phyloP scores from a whole-genome alignment of 345 rosid species.

The Bruguiera parviflora region DNA sequence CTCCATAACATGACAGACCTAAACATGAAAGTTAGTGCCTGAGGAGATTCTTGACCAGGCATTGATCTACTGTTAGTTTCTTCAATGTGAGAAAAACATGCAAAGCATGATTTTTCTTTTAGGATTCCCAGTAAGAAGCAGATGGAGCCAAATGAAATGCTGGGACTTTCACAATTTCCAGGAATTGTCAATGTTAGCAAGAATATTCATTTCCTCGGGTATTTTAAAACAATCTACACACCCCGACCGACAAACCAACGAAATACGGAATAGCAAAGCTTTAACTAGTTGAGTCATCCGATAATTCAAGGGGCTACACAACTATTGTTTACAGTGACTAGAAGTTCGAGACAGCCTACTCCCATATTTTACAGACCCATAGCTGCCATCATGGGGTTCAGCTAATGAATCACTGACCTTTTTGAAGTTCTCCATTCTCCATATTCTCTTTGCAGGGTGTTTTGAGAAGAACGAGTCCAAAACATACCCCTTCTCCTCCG shows the following conservation, averaged over 20 bases:
- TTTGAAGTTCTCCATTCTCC: slow-evolving; percentile 19
- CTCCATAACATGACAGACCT: no score
- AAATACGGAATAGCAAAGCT: background rate
- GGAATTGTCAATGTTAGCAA: slow-evolving; percentile 8
- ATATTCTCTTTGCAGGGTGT: slow-evolving; percentile 19
- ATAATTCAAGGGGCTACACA: slow-evolving; percentile 23
- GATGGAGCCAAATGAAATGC: slow-evolving; percentile 8
- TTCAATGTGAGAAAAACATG: background rate
- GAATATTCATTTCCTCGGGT: slow-evolving; percentile 18
- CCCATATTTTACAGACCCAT: slow-evolving; percentile 43
- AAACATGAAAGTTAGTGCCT: no score
- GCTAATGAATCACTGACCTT: slow-evolving; percentile 27
- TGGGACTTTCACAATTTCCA: slow-evolving; percentile 21
- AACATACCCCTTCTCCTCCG: slow-evolving; percentile 44
- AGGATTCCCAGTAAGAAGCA: background rate
- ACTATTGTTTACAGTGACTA: slow-evolving; percentile 30
- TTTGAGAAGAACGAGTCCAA: slow-evolving; percentile 34
- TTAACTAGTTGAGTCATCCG: slow-evolving; percentile 24
- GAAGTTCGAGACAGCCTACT: slow-evolving; percentile 41
- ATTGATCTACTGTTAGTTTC: background rate
- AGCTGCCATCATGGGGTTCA: slow-evolving; percentile 23
- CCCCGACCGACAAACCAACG: slow-evolving; percentile 34
- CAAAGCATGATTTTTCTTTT: background rate
- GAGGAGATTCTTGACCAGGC: no score
- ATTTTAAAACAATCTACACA: slow-evolving; percentile 12